Percentiles rank a stretch among this genome's conserved stretches.
These are phyloP conservation scores for Moniliophthora roreri DNA, from an alignment of 1,284 basidiomycete species.

Conservation along the genomic window DNA sequence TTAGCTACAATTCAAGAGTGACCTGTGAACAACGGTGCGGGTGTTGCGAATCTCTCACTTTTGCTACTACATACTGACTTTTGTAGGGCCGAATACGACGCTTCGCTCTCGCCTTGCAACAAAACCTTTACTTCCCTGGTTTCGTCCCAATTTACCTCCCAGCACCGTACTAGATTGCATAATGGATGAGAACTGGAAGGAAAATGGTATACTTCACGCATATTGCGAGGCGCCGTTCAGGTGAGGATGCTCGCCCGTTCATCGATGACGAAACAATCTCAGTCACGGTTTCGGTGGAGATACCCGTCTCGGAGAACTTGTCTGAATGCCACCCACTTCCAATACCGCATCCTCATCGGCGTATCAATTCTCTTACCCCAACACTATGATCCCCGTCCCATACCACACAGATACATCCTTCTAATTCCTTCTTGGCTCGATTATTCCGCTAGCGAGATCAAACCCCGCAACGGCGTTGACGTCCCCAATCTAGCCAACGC, in stretches of 20 bases:
- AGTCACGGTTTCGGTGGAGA: constrained; percentile 74
- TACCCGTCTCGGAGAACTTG: constrained; percentile 66
- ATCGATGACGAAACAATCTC: constrained; percentile 1
- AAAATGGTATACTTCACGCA: constrained; percentile 73
- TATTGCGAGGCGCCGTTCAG: constrained; percentile 80
- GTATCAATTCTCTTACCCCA: constrained; percentile 69
- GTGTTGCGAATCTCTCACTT: constrained; percentile 33
- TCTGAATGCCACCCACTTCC: constrained; percentile 48
- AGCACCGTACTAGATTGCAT: constrained; percentile 79
- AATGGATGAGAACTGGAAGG: constrained; percentile 67
- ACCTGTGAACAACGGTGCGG: constrained; percentile 59
- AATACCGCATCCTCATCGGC: constrained; percentile 10
- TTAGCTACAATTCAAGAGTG: constrained; percentile 72
- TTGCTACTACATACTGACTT: background rate
- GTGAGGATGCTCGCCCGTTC: constrained; percentile 34
- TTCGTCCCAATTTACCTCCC: constrained; percentile 72
- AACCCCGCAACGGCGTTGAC: constrained; percentile 40
- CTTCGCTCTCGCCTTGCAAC: constrained; percentile 73
- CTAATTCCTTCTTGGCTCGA: constrained; percentile 39
- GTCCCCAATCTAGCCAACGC: constrained; percentile 26
- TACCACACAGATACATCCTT: constrained; percentile 65
- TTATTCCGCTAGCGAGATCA: constrained; percentile 62
- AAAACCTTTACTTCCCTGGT: constrained; percentile 67
- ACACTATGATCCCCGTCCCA: constrained; percentile 63
- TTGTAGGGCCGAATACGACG: constrained; percentile 70